Percentiles rank a stretch among this genome's conserved stretches.
Evolutionary conservation across 2,329 filamentous ascomycete genomes (phyloP).

Genomic region (Plenodomus biglobosus): DNA sequence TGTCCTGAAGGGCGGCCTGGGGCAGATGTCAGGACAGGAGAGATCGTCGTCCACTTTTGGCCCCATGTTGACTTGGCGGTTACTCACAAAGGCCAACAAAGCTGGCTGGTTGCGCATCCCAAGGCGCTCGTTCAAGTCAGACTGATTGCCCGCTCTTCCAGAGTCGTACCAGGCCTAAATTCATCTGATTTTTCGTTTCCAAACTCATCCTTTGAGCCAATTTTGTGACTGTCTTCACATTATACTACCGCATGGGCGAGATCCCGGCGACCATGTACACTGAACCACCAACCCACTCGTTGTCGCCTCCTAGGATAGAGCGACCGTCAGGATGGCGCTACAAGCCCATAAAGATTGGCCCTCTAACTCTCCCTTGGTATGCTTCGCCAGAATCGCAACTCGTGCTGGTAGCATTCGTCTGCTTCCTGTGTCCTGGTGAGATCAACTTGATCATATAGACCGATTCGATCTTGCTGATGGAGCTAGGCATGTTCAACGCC

Average conservation of each 20-base stretch:
- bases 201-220: neutral
- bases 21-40: neutral
- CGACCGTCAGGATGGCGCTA: conserved; percentile 49
- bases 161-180: neutral
- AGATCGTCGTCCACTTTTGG: neutral
- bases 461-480: conserved; percentile 4
- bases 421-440: conserved; percentile 51
- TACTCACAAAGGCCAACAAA: neutral
- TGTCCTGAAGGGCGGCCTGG: neutral
- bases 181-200: neutral
- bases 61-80: neutral
- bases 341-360: conserved; percentile 42
- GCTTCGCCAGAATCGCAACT: conserved; percentile 51
- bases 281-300: neutral
- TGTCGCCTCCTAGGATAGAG: conserved; percentile 1
- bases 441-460: neutral
- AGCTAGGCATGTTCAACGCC: conserved; percentile 51
- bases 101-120: neutral
- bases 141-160: neutral
- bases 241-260: neutral
- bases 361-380: conserved; percentile 47
- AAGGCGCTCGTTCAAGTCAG: neutral
- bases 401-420: conserved; percentile 51
- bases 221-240: neutral
- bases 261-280: neutral